These are phyloP conservation scores for Monosporascus sp. DNA, from an alignment of 2,329 filamentous ascomycete species.

Conservation along the genomic window DNA sequence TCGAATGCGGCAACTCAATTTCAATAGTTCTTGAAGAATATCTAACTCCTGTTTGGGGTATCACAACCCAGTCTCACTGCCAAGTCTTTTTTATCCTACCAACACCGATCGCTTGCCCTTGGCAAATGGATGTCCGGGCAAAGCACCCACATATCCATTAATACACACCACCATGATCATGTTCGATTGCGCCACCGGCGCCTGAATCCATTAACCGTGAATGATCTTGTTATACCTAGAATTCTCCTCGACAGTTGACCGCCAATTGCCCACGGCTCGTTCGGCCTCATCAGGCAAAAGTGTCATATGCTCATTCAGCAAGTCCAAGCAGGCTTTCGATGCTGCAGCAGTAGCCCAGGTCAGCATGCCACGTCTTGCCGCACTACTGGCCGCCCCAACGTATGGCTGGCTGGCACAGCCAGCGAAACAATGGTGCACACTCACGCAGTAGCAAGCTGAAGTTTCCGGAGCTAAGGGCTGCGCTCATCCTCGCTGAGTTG, in stretches of 20 bases:
- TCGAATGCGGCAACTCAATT: neutral
- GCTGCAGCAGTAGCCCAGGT: conserved; percentile 12
- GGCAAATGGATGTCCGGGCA: neutral
- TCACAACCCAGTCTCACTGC: conserved; percentile 20
- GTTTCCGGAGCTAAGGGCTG: conserved; percentile 38
- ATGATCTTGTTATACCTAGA: conserved; percentile 1
- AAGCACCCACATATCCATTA: neutral
- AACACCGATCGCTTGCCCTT: too few species aligned
- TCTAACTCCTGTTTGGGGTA: conserved; percentile 18
- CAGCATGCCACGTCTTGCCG: conserved; percentile 3
- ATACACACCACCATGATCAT: neutral
- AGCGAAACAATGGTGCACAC: conserved; percentile 14
- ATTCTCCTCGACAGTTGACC: conserved; percentile 3
- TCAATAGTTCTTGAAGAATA: conserved; percentile 13
- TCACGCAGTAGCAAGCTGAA: conserved; percentile 39
- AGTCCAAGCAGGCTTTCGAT: conserved; percentile 26
- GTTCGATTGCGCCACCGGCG: neutral
- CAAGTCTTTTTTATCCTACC: conserved; percentile 4
- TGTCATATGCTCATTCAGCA: conserved; percentile 28
- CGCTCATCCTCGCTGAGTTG: conserved; percentile 42
- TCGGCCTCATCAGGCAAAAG: conserved; percentile 23
- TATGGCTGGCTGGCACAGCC: neutral
- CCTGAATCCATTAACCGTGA: neutral
- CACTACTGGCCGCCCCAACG: too few species aligned
- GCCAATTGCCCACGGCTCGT: conserved; percentile 12